Base-by-base conservation (phyloP, 176 grass and related monocot species). In the Oryza brachyantha region DNA sequence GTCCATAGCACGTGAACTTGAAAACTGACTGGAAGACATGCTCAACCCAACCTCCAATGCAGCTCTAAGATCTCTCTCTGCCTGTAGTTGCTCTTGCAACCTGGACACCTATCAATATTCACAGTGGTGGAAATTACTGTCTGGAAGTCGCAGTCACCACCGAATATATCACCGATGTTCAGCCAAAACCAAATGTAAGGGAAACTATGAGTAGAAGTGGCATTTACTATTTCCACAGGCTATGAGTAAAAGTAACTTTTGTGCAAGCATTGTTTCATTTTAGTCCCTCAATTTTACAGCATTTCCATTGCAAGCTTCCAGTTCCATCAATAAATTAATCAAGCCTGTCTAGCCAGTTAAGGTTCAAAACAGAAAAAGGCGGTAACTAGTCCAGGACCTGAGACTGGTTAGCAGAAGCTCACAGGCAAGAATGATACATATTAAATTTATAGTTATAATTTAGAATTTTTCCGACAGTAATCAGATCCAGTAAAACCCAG, bases 11-110 rank as follows among this genome's bases (percentile, higher is more conserved):
- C 76, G 79, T 46, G 88, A 75, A 72, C 79, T 93, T 57, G 96
- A 93, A 73, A 99, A 89, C 72, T 99, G 96, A 85, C 81, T 88
- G 42, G 96, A 99, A 82, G 92, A 93, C 96, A 96, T 99, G 78
- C 88, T 99, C 75, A 99, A 88, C 19, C 96, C 96, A 87, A 99
- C 92, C 78, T 99, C 96, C 74, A 96, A 73, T 38, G 96, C 92
- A 89, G 96, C 84, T 89, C 96, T 86, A 78, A 99, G 96, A 83
- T 99, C 90, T 67, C 96, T 93, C 78, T 99, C 96, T 81, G 96
- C 85, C 72, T 99, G 96, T 77, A 99, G 90, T 66, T 99, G 96
- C 86, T 99, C 96, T 91, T 99, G 96, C 86, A 99, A 79, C 68
- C 96, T 93, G 19, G 96, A 99, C 14, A 99, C 96, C 96, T 99